phyloP scores from a whole-genome alignment of 208 protist species.

The Herpetomonas samuelpessoai region DNA sequence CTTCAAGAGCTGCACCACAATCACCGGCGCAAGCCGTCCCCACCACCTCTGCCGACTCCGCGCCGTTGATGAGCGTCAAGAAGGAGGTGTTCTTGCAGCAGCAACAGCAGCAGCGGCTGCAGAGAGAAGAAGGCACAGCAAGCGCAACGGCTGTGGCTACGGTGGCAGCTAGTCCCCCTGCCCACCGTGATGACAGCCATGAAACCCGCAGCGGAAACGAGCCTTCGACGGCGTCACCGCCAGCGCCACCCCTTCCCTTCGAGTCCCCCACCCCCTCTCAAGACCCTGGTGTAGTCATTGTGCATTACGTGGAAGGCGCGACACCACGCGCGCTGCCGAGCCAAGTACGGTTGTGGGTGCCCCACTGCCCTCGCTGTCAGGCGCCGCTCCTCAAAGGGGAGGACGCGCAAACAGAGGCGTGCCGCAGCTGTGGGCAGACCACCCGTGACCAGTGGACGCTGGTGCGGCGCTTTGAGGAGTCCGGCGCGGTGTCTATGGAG shows the following conservation, averaged over 20 bases:
- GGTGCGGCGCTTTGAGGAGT: conserved; percentile 59
- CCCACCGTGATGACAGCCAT: not conserved
- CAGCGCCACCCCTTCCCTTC: not conserved
- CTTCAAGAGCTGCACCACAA: too few species aligned
- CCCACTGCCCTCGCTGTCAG: conserved; percentile 64
- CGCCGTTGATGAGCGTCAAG: conserved; percentile 4
- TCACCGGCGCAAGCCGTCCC: too few species aligned
- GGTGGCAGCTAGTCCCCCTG: not conserved
- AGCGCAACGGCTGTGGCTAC: too few species aligned
- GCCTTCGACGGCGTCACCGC: not conserved
- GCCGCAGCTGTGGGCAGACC: conserved; percentile 39
- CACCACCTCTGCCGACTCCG: not conserved
- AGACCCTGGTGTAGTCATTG: conserved; percentile 60
- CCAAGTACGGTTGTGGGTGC: conserved; percentile 67
- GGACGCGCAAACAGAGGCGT: conserved; percentile 34
- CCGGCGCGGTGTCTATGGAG: conserved; percentile 61
- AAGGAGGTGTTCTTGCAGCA: conserved; percentile 4
- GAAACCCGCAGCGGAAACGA: not conserved
- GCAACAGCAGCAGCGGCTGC: not conserved
- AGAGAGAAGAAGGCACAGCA: not conserved
- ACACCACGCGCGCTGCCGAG: conserved; percentile 47
- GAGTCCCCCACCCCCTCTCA: conserved; percentile 18
- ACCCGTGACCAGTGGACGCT: conserved; percentile 44
- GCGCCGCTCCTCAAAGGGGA: conserved; percentile 56
- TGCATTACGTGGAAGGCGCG: conserved; percentile 47